A percentile compares a stretch with the other conserved stretches of the same genome.
Conservation (phyloP, 2,329 filamentous ascomycete species). For the Xylariaceae sp. region DNA sequence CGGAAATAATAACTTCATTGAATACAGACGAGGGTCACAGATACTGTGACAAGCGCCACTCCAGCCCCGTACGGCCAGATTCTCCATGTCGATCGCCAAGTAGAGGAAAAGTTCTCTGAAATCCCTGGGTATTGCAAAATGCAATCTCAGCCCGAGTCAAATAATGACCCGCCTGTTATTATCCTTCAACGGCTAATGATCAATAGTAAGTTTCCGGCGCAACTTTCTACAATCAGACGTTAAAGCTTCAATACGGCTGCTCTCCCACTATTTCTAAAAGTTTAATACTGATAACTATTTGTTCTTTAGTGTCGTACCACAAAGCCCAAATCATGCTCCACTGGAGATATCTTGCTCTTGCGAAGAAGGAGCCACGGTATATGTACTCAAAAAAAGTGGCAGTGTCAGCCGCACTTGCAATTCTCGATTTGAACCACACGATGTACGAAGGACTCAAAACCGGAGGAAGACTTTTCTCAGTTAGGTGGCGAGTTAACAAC, state of each 20-base stretch:
- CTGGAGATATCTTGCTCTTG: conserved; percentile 23
- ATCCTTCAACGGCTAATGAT: conserved; percentile 29
- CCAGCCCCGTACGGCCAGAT: conserved; percentile 18
- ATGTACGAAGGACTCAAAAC: conserved; percentile 16
- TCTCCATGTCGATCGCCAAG: conserved; percentile 20
- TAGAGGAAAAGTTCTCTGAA: conserved; percentile 21
- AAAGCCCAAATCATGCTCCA: conserved; percentile 32
- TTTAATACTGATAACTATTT: too few species aligned
- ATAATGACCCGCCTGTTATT: conserved; percentile 23
- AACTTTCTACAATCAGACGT: too few species aligned
- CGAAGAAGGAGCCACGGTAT: conserved; percentile 16
- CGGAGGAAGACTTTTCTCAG: conserved; percentile 12
- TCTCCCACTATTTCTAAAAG: too few species aligned
- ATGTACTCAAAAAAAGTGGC: conserved; percentile 22
- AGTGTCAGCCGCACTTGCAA: conserved; percentile 15
- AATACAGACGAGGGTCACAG: too few species aligned
- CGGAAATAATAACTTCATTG: too few species aligned
- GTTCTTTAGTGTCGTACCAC: conserved; percentile 27
- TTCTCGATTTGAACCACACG: conserved; percentile 13
- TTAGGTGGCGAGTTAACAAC: conserved; percentile 16
- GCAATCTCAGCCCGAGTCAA: conserved; percentile 15
- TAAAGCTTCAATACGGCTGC: too few species aligned
- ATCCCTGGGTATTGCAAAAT: conserved; percentile 25
- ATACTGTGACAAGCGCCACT: conserved; percentile 17
- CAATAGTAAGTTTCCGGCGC: too few species aligned